Conservation (phyloP, 352 stramenopile species). For the Phytophthora pinifolia region DNA sequence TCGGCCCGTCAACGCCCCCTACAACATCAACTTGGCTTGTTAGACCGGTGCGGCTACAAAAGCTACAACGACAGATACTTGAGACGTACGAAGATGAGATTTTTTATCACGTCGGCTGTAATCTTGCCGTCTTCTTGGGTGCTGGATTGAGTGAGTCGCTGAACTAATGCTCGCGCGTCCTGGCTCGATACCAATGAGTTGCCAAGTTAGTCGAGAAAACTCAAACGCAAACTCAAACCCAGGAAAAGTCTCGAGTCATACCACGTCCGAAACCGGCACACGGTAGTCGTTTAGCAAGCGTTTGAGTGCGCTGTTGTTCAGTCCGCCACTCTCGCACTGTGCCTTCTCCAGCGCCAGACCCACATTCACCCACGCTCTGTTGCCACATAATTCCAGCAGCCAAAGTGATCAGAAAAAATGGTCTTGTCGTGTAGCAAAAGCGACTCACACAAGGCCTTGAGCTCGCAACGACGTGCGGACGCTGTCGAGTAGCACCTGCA, state of each 20-base stretch:
- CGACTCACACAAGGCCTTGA: constrained; percentile 52
- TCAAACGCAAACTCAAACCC: not conserved
- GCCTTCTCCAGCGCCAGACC: constrained; percentile 52
- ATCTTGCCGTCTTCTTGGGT: constrained; percentile 43
- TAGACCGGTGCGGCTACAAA: not conserved
- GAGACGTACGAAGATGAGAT: constrained; percentile 54
- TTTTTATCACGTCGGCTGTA: constrained; percentile 51
- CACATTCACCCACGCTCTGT: constrained; percentile 55
- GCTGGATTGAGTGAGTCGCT: constrained; percentile 30
- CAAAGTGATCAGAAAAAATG: not conserved
- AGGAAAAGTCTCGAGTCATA: constrained; percentile 25
- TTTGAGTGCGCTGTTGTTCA: constrained; percentile 60
- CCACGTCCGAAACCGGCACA: constrained; percentile 61
- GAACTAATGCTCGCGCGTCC: constrained; percentile 57
- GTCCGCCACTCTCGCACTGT: constrained; percentile 33
- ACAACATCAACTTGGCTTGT: not conserved
- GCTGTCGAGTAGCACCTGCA: constrained; percentile 40
- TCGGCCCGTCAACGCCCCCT: constrained; percentile 46
- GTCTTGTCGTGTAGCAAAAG: not conserved
- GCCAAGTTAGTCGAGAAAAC: not conserved
- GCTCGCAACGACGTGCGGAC: constrained; percentile 42
- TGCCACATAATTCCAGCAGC: not conserved
- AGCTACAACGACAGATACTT: not conserved
- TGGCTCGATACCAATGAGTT: constrained; percentile 24
- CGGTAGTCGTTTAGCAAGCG: constrained; percentile 51